A percentile compares a stretch with the other conserved stretches of the same genome.
Evolutionary conservation across 1,284 basidiomycete genomes (phyloP).

Genomic region (Rhodotorula sp.): DNA sequence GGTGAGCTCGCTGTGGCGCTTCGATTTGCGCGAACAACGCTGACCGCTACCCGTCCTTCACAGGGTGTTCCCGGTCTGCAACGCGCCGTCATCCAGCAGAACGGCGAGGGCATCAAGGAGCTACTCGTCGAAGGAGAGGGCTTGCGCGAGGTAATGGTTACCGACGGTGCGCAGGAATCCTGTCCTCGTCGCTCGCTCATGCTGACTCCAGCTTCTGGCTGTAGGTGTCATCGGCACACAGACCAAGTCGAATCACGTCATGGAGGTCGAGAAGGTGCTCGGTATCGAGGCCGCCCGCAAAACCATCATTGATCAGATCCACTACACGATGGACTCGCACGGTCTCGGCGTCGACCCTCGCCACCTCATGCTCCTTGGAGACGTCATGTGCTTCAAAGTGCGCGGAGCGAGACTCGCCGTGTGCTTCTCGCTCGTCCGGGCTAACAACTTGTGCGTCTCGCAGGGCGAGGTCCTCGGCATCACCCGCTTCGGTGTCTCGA

Average conservation of each 20-base stretch:
- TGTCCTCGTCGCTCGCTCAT: not conserved
- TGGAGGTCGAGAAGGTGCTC: conserved; percentile 89
- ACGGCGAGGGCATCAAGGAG: conserved; percentile 71
- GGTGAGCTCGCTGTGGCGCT: conserved; percentile 50
- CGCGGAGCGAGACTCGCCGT: conserved; percentile 10
- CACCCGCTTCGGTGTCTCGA: conserved; percentile 98
- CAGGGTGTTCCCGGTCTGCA: conserved; percentile 81
- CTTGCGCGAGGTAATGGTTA: conserved; percentile 95
- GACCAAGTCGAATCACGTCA: conserved; percentile 95
- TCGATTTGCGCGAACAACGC: not conserved
- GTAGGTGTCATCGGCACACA: conserved; percentile 85
- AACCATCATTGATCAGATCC: conserved; percentile 96
- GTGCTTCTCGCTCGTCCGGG: not conserved
- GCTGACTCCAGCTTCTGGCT: not conserved
- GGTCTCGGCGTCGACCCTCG: conserved; percentile 99
- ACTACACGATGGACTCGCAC: conserved; percentile 95
- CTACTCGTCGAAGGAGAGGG: conserved; percentile 95
- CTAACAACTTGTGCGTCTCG: not conserved
- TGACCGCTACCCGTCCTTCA: not conserved
- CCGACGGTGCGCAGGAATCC: conserved; percentile 70
- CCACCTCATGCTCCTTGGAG: conserved; percentile 96
- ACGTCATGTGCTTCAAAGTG: conserved; percentile 98
- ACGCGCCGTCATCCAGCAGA: conserved; percentile 87
- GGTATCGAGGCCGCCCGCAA: conserved; percentile 95
- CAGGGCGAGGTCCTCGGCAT: conserved; percentile 97